Conservation (phyloP, 2,329 filamentous ascomycete species). For the Pseudocercospora cruenta region DNA sequence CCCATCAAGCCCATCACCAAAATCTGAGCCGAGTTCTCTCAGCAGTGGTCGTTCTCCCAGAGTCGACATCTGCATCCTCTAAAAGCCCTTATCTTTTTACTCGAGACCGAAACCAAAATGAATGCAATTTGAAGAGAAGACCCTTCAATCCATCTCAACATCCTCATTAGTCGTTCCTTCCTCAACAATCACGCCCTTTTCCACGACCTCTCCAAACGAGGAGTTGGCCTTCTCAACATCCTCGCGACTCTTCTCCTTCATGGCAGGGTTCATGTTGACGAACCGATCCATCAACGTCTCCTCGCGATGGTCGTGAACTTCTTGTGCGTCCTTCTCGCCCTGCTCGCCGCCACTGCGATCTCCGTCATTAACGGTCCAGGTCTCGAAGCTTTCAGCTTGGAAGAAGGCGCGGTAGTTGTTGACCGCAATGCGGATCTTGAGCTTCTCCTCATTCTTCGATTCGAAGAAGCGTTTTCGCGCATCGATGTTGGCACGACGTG, state of each 20-base stretch:
- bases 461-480: conserved; percentile 25
- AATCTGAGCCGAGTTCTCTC: background rate
- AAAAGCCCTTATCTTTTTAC: background rate
- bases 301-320: conserved; percentile 41
- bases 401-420: conserved; percentile 50
- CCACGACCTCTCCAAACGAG: conserved; percentile 30
- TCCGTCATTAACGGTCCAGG: conserved; percentile 41
- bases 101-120: background rate
- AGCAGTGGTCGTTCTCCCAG: background rate
- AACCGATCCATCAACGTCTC: conserved; percentile 46
- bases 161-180: conserved; percentile 24
- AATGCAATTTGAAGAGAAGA: background rate
- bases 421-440: conserved; percentile 50
- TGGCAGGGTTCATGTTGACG: conserved; percentile 50
- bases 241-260: conserved; percentile 51
- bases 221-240: conserved; percentile 51
- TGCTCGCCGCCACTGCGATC: conserved; percentile 42
- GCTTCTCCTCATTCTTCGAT: conserved; percentile 44
- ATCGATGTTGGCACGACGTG: conserved; percentile 17
- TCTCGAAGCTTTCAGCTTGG: conserved; percentile 47
- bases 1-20: background rate
- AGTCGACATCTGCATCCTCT: background rate
- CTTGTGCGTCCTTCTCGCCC: conserved; percentile 39
- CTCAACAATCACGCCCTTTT: conserved; percentile 22
- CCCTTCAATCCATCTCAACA: conserved; percentile 31